phyloP scores from a whole-genome alignment of 2,329 filamentous ascomycete genomes.

The Ilyonectria destructans region DNA sequence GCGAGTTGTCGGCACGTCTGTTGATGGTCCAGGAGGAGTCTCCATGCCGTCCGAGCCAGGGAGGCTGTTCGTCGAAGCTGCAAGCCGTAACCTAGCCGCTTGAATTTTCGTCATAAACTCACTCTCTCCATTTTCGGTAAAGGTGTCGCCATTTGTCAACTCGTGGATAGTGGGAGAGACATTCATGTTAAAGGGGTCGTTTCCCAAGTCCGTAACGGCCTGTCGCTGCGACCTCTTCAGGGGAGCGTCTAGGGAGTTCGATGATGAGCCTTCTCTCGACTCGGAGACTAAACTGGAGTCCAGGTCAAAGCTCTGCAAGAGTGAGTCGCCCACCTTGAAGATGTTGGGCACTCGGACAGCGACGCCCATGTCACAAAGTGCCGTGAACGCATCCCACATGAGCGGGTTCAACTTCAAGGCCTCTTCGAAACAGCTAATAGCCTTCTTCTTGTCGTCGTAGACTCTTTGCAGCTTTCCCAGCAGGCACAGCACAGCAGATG shows the following conservation, averaged over 20 bases:
- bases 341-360: slow-evolving; percentile 88
- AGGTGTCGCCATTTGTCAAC: slow-evolving; percentile 59
- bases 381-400: slow-evolving; percentile 97
- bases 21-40: slow-evolving; percentile 65
- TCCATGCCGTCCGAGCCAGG: slow-evolving; percentile 72
- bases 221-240: slow-evolving; percentile 62
- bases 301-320: slow-evolving; percentile 65
- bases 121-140: slow-evolving; percentile 59
- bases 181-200: slow-evolving; percentile 69
- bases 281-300: slow-evolving; percentile 50
- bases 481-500: slow-evolving; percentile 86
- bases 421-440: slow-evolving; percentile 89
- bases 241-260: slow-evolving; percentile 58
- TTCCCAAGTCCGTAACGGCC: slow-evolving; percentile 55
- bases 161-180: slow-evolving; percentile 60
- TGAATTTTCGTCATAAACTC: slow-evolving; percentile 73
- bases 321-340: slow-evolving; percentile 79
- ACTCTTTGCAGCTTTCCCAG: slow-evolving; percentile 90
- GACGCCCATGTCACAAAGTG: slow-evolving; percentile 89
- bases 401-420: slow-evolving; percentile 92
- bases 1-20: slow-evolving; percentile 46
- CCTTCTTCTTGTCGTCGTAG: slow-evolving; percentile 87
- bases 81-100: slow-evolving; percentile 65
- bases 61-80: slow-evolving; percentile 56
- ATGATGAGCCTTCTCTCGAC: slow-evolving; percentile 55